phyloP scores from a whole-genome alignment of 139 green algal genomes.

The Chlamydomonas schloesseri region DNA sequence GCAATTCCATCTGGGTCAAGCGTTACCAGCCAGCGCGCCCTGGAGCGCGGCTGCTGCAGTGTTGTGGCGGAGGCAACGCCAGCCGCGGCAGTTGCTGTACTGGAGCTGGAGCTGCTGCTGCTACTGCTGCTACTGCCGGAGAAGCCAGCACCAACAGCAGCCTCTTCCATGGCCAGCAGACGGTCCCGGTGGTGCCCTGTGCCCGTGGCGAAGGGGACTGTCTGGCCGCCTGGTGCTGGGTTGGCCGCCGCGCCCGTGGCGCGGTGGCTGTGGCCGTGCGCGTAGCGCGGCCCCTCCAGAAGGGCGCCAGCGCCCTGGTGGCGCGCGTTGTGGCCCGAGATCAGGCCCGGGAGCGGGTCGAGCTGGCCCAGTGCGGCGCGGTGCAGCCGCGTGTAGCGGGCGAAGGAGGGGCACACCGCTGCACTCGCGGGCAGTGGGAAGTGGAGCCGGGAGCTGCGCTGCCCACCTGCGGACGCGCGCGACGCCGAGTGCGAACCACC shows the following conservation, averaged over 20 bases:
- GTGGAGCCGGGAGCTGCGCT: not conserved
- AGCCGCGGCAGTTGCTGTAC: too few species aligned
- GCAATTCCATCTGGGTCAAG: not conserved
- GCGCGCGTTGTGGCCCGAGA: too few species aligned
- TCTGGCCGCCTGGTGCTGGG: too few species aligned
- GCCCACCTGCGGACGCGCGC: not conserved
- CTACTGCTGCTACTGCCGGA: too few species aligned
- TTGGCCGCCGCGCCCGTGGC: too few species aligned
- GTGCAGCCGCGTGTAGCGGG: conserved; percentile 7
- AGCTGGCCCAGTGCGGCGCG: not conserved
- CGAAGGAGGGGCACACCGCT: not conserved
- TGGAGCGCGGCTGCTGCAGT: not conserved
- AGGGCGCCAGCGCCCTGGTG: not conserved
- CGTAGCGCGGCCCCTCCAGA: not conserved
- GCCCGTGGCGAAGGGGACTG: too few species aligned
- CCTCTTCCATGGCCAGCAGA: too few species aligned
- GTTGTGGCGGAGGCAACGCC: too few species aligned
- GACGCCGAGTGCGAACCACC: too few species aligned
- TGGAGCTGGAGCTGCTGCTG: too few species aligned
- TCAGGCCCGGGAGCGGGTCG: not conserved
- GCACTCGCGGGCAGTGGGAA: not conserved
- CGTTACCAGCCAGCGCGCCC: not conserved
- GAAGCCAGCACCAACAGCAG: too few species aligned
- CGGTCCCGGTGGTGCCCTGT: too few species aligned
- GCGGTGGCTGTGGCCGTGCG: not conserved